Conservation (phyloP, 306 rosid species). For the Cicer pinnatifidum region DNA sequence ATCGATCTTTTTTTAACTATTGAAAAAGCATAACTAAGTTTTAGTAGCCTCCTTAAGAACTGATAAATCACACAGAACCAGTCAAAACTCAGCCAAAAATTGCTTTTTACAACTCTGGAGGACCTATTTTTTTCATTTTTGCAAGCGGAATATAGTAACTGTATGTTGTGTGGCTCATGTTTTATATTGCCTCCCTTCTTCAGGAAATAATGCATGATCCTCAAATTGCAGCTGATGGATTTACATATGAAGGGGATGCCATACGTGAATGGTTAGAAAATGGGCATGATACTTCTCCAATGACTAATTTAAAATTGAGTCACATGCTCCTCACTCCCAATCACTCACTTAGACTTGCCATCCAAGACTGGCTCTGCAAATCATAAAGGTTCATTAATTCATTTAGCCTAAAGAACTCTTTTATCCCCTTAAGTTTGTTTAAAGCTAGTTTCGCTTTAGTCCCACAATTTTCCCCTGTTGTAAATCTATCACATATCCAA, state of each 20-base stretch:
- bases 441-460: conserved; percentile 21
- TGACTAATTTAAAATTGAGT: conserved; percentile 76
- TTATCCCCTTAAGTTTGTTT: conserved; percentile 25
- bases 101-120: not conserved
- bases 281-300: conserved; percentile 80
- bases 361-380: conserved; percentile 94
- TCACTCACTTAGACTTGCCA: conserved; percentile 70
- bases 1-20: conserved; percentile 29
- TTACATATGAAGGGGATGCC: conserved; percentile 95
- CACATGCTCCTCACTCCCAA: conserved; percentile 76
- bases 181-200: conserved; percentile 42
- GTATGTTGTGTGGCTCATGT: conserved; percentile 35
- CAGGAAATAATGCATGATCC: conserved; percentile 98
- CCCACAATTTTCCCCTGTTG: conserved; percentile 5
- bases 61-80: no score
- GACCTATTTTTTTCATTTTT: not conserved
- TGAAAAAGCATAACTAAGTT: conserved; percentile 17
- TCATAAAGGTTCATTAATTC: conserved; percentile 44
- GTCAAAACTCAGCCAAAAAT: not conserved
- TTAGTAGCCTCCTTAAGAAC: not conserved
- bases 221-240: conserved; percentile 87
- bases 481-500: conserved; percentile 22
- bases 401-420: conserved; percentile 29
- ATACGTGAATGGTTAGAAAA: conserved; percentile 73
- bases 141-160: not conserved